Evolutionary conservation across 225 moss, liverwort and hornwort species (phyloP).

Genomic region (Polytrichum commune): DNA sequence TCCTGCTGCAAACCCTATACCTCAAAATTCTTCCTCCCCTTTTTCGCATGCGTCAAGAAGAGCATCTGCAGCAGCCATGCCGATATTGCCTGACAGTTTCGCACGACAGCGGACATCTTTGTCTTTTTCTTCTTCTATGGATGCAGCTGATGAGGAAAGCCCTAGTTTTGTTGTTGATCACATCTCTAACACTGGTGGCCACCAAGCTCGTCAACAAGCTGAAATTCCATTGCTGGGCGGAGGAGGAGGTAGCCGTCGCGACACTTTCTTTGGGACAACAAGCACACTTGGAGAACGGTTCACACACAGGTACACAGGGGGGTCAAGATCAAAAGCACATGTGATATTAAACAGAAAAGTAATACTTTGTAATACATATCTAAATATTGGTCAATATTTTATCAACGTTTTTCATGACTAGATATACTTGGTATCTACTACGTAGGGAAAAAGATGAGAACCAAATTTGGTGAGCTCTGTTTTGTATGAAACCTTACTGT

Average conservation of each 20-base stretch:
- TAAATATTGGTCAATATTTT: no score
- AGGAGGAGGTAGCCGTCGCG: slow-evolving; percentile 52
- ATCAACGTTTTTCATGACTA: no score
- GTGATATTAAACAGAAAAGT: no score
- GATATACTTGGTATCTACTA: no score
- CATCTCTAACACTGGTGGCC: slow-evolving; percentile 31
- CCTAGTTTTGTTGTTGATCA: slow-evolving; percentile 56
- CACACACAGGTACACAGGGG: slow-evolving; percentile 39
- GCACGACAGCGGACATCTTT: slow-evolving; percentile 37
- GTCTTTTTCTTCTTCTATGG: slow-evolving; percentile 40
- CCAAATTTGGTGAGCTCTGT: no score
- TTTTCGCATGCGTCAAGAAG: slow-evolving; percentile 66
- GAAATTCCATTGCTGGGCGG: slow-evolving; percentile 35
- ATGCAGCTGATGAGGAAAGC: slow-evolving; percentile 44
- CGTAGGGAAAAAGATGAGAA: no score
- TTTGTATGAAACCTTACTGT: no score
- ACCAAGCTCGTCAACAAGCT: slow-evolving; percentile 34
- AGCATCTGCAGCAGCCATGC: slow-evolving; percentile 28
- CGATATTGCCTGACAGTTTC: slow-evolving; percentile 50
- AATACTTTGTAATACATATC: no score
- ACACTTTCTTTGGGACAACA: slow-evolving; percentile 33
- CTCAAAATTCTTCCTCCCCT: slow-evolving; percentile 29
- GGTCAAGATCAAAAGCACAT: no score
- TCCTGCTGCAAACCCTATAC: slow-evolving; percentile 17
- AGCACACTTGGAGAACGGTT: slow-evolving; percentile 46